These are phyloP conservation scores for Dalechampia spathulata DNA, from an alignment of 441 rosid species.

Conservation along the genomic window DNA sequence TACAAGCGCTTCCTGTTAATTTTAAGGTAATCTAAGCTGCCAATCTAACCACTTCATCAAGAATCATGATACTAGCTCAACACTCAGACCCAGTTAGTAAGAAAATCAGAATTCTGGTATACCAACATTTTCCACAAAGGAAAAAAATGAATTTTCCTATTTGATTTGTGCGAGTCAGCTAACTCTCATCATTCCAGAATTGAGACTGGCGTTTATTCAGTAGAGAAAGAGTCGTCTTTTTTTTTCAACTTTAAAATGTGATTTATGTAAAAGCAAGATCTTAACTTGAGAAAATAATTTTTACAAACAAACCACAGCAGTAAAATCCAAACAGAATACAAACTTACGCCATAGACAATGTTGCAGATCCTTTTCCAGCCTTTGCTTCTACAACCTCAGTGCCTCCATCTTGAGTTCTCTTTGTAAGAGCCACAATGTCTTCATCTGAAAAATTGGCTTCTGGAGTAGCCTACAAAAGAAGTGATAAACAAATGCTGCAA, in stretches of 20 bases:
- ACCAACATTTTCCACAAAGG: no score
- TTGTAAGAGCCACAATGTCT: conserved; percentile 67
- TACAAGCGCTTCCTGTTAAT: neutral
- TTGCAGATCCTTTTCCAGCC: conserved; percentile 98
- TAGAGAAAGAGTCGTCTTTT: no score
- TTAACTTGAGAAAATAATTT: neutral
- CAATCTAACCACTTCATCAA: neutral
- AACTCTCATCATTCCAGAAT: no score
- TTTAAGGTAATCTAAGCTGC: neutral
- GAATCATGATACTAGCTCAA: neutral
- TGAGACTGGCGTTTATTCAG: no score
- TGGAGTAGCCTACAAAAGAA: conserved; percentile 63
- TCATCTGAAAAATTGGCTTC: conserved; percentile 64
- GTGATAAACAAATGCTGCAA: conserved; percentile 6
- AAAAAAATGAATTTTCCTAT: no score
- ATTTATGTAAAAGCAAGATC: neutral
- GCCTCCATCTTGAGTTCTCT: conserved; percentile 97
- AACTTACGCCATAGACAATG: conserved; percentile 96
- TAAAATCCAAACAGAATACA: conserved; percentile 1
- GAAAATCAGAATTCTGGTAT: neutral
- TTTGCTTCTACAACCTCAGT: conserved; percentile 97
- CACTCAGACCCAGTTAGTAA: neutral
- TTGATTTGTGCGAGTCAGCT: no score
- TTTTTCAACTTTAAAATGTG: neutral
- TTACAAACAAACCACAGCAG: neutral